Evolutionary conservation across 2,329 filamentous ascomycete genomes (phyloP), one percentile per base, ranked within the genome.

Genomic region (Penicillium sp.): DNA sequence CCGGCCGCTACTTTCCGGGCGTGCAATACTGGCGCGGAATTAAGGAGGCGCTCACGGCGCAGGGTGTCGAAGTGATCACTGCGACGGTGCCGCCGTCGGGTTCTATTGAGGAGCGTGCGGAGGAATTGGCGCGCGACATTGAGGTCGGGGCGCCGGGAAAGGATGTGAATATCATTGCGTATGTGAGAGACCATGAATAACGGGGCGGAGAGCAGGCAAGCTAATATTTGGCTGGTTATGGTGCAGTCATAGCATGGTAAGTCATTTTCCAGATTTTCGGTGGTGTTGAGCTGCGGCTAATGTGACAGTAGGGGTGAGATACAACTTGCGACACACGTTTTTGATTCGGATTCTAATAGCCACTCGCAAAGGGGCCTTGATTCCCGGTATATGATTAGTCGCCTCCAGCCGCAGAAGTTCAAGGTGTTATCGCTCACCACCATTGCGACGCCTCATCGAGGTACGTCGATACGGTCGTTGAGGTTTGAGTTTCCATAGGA

Each of bases 371-470:
- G 86, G 55, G 86, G 86, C 9, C 81, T 88, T 52, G 86, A 88
- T 69, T 81, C 86, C 35, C 79, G 86, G 58, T 87, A 87, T 65
- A 87, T 88, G 83, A 85, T 88, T 65, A 86, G 83, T 59, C 79
- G 76, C 43, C 73, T 88, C 22, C 79, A 80, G 51, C 85, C 84
- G 10, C 76, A 77, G 3, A 85, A 87, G 52, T 91, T 96, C 64
- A 91, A 91, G 70, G 90, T 96, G 59, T 81, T 92, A 39, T 87
- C 85, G 0, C 71, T 88, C 64, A 88, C 86, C 0, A 88, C 86
- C 0, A 82, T 88, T 58, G 85, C 85, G 2, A 84, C 83, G 14
- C 86, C 86, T 1, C 86, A 88, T 74, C 74, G 81, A 73, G 77
- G 83, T 83, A 13, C 47, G 37, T 69, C 60, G 16, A 10, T 7